Percentiles rank a stretch among this genome's conserved stretches.
These are phyloP conservation scores for Claviceps monticola DNA, from an alignment of 2,329 filamentous ascomycete genomes.

Conservation along the genomic window DNA sequence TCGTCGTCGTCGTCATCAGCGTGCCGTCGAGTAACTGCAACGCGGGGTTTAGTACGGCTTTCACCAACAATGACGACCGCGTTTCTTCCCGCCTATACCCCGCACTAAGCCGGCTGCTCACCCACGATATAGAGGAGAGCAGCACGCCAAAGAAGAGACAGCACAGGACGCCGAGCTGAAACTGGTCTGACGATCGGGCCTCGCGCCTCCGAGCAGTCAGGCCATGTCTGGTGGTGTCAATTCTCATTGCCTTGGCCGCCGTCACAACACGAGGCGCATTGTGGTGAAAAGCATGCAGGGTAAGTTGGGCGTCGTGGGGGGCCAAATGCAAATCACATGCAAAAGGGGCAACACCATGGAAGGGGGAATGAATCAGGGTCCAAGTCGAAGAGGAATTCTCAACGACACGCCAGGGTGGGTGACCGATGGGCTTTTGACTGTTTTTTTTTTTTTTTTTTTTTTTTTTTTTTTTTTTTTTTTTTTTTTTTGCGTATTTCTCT, in stretches of 20 bases:
- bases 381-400: no score
- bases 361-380: no score
- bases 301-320: neutral
- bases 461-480: no score
- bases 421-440: no score
- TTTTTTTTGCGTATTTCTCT: no score
- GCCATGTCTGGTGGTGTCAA: neutral
- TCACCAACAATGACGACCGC: no score
- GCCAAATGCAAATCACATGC: no score
- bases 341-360: no score
- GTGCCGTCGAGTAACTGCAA: neutral
- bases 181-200: slow-evolving; percentile 8
- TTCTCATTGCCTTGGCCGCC: neutral
- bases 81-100: no score
- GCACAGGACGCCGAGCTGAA: slow-evolving; percentile 7
- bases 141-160: slow-evolving; percentile 8
- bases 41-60: neutral
- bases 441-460: no score
- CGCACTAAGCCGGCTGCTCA: slow-evolving; percentile 3
- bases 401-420: no score
- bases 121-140: slow-evolving; percentile 7
- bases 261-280: neutral
- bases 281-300: neutral
- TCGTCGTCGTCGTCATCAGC: neutral
- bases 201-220: slow-evolving; percentile 9